Evolutionary conservation across 257 asterid genomes (phyloP).

Genomic region (Penstemon davidsonii): DNA sequence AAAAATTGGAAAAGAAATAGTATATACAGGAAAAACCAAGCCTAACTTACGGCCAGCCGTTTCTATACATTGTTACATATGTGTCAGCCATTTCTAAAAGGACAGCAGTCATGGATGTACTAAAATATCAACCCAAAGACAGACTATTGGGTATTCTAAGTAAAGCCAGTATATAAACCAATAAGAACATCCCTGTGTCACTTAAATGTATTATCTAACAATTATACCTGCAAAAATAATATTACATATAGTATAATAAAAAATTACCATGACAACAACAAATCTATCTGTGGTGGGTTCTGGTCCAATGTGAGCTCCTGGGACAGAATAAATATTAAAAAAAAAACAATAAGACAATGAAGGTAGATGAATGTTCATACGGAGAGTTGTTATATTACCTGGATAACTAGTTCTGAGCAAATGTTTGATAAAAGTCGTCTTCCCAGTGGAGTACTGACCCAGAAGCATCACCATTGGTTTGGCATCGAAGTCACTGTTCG

Average conservation of each 20-base stretch:
- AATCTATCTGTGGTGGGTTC: conserved; percentile 99
- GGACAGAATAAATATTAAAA: conserved; percentile 23
- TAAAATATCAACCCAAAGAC: not conserved
- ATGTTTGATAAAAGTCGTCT: conserved; percentile 83
- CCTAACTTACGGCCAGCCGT: conserved; percentile 4
- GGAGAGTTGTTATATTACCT: conserved; percentile 39
- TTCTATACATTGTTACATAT: not conserved
- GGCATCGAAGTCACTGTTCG: conserved; percentile 73
- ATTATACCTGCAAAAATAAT: not conserved
- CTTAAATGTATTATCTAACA: conserved; percentile 5
- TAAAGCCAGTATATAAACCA: conserved; percentile 9
- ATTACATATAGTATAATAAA: conserved; percentile 4
- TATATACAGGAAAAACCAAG: not conserved
- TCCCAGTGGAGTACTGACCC: conserved; percentile 87
- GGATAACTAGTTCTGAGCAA: conserved; percentile 65
- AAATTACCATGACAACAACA: conserved; percentile 90
- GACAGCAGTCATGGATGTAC: not conserved
- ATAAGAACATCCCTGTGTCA: not conserved
- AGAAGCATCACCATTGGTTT: conserved; percentile 89
- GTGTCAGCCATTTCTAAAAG: not conserved
- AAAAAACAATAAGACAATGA: not conserved
- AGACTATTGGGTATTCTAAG: not conserved
- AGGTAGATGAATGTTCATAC: conserved; percentile 12
- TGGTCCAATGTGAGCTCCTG: conserved; percentile 99
- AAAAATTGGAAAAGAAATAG: not conserved